phyloP scores from a whole-genome alignment of 768 basidiomycete genomes.

The Naganishia antarctica region DNA sequence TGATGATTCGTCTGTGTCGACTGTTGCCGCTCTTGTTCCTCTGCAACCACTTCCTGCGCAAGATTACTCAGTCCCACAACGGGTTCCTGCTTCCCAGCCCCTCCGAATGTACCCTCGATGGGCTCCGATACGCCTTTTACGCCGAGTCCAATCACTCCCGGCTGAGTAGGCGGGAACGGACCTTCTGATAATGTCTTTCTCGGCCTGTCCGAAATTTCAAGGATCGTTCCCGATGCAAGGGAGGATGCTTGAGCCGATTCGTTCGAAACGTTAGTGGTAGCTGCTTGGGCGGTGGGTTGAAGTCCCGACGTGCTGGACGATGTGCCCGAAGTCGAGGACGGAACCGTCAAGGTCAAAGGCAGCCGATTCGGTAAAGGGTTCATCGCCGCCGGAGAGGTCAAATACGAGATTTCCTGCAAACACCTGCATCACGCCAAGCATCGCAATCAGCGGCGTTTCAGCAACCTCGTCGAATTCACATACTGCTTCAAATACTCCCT shows the following conservation, averaged over 20 bases:
- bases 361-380: slow-evolving; percentile 72
- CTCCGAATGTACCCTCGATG: neutral
- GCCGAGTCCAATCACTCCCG: slow-evolving; percentile 5
- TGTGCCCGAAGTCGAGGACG: neutral
- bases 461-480: slow-evolving; percentile 43
- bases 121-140: neutral
- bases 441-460: slow-evolving; percentile 16
- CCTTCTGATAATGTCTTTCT: slow-evolving; percentile 23
- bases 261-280: neutral
- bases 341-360: slow-evolving; percentile 12
- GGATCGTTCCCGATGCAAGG: neutral
- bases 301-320: neutral
- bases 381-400: slow-evolving; percentile 94
- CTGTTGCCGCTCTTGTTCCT: slow-evolving; percentile 51
- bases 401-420: slow-evolving; percentile 93
- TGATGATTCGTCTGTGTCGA: neutral
- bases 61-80: slow-evolving; percentile 38
- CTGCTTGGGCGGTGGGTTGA: neutral
- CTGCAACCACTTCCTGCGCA: slow-evolving; percentile 24
- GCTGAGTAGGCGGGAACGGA: neutral
- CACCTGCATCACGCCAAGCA: slow-evolving; percentile 63
- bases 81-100: too few relatives aligned
- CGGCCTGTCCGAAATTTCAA: slow-evolving; percentile 22
- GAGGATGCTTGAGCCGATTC: neutral
- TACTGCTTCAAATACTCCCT: slow-evolving; percentile 96